Conservation (phyloP, 2,329 filamentous ascomycete species). For the Colletotrichum viniferum region DNA sequence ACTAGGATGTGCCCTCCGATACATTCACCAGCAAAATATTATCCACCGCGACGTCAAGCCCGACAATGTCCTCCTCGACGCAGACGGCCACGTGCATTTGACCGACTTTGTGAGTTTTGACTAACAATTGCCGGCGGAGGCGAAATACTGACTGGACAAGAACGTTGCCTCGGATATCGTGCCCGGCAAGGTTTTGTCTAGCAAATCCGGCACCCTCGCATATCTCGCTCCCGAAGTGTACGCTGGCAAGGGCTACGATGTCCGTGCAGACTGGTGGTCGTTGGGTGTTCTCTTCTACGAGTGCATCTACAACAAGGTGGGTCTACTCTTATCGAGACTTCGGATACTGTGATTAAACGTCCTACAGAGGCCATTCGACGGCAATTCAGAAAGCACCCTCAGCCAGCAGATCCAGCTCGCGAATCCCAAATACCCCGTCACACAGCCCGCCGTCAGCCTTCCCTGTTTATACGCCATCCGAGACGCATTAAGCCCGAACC, state of each 20-base stretch:
- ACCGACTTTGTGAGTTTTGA: constrained; percentile 83
- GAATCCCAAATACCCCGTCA: constrained; percentile 88
- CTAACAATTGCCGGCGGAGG: not conserved
- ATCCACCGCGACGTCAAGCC: constrained; percentile 93
- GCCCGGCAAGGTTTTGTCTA: constrained; percentile 81
- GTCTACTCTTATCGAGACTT: not conserved
- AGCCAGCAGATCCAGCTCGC: constrained; percentile 81
- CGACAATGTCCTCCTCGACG: constrained; percentile 87
- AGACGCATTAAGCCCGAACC: constrained; percentile 80
- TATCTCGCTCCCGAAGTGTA: constrained; percentile 98
- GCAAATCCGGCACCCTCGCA: constrained; percentile 94
- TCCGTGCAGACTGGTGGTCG: constrained; percentile 98
- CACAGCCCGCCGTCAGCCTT: constrained; percentile 86
- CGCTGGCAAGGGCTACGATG: constrained; percentile 84
- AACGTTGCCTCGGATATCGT: constrained; percentile 96
- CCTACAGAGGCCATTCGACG: constrained; percentile 85
- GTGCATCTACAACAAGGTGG: constrained; percentile 97
- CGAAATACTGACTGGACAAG: constrained; percentile 49
- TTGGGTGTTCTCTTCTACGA: constrained; percentile 98
- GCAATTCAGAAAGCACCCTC: constrained; percentile 80
- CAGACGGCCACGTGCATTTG: constrained; percentile 92
- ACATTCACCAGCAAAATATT: constrained; percentile 85
- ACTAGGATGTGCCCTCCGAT: constrained; percentile 86
- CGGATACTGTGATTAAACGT: constrained; percentile 33
- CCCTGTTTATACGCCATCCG: constrained; percentile 89